Base-by-base conservation (phyloP, 768 basidiomycete species). In the Pholiota conissans region DNA sequence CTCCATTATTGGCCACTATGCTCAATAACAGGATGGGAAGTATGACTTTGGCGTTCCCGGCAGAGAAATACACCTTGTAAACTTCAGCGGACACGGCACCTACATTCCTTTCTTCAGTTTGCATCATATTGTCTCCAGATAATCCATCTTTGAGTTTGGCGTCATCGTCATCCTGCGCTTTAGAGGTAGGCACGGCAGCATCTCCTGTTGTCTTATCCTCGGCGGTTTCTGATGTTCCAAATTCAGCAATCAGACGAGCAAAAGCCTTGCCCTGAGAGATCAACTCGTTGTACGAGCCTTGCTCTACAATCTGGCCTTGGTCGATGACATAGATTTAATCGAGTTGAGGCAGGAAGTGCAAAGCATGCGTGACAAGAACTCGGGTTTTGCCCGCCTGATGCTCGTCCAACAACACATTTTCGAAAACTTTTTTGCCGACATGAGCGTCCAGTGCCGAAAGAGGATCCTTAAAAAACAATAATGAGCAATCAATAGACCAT, bases 401-500 rank as follows among this genome's bases (percentile, higher is more conserved):
- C 79, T 81, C 54, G 18, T 84, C 83, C 56, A 85, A 78, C 48
- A 96, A 80, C 10, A 93, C 90, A 57, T 95, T 87, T 66, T 90
- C 84, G 75, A 96, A 94, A 13, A 95, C 86, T 3, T 84, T 81
- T 69, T 90, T 91, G 37, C 93, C 94, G 49, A 96, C 93, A 67
- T 95, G 93, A 5, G 93, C 93, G 68, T 98, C 95, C 10, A 98
- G 81, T 22, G 93, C 93, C n/a, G 89, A 91, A 9, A 94, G 76
- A 4, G 92, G 92, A 64, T 94, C 93, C 84, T 87, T 40, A 7
- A 48, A 32, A 20, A 40, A 10, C 7, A 20, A 16, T 28, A 7
- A 22, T 42, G 10, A 29, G 24, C 16, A 16, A 45, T 9, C n/a
- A 8, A 45, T 11, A 20, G 24, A 45, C 22, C 3, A 45, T 18